Evolutionary conservation across 176 grass and related monocot genomes (phyloP), one percentile per base, ranked within the genome.

Genomic region (Musa acuminata): DNA sequence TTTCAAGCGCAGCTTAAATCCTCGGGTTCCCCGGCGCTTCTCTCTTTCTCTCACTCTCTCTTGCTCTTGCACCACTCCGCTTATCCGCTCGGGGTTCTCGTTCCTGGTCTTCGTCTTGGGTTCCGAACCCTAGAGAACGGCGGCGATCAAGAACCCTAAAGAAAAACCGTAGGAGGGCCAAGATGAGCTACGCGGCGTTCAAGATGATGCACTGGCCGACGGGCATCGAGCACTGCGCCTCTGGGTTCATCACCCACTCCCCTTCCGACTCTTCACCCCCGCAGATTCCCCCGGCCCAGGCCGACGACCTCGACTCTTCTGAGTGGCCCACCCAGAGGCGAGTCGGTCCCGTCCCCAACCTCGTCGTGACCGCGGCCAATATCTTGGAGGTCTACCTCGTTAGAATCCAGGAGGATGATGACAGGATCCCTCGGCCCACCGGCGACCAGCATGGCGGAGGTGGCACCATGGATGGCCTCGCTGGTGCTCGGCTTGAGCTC

Each of bases 161-260:
- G 22, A 21, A 26, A 11, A 69, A 23, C 80, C 62, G 62, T 54
- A 72, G 58, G 8, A 6, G 19, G 43, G 8, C 62, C 12, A 77
- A 19, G 74, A 97, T 97, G 93, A 93, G 93, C 78, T 97, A 93
- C 69, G 90, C 90, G 72, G 90, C 90, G 24, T 93, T 90, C 82
- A 97, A 97, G 85, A 84, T 91, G 79, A 92, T 90, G 87, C 93
- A 97, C 75, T 80, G 62, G 60, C 83, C 93, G 20, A 97, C 87
- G 13, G 90, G 90, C 59, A 78, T 93, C 67, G 85, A 93, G 67
- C 84, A 90, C 78, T 93, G 93, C 85, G 84, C 85, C 57, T 84
- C 90, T 53, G 87, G 94, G 21, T 90, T 97, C 86, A 77, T 97
- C 77, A 87, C 90, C 8, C 58, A 86, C 51, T 84, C 81, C 75